These are phyloP conservation scores for Plasmopara viticola DNA, from an alignment of 352 stramenopile species.

Conservation along the genomic window DNA sequence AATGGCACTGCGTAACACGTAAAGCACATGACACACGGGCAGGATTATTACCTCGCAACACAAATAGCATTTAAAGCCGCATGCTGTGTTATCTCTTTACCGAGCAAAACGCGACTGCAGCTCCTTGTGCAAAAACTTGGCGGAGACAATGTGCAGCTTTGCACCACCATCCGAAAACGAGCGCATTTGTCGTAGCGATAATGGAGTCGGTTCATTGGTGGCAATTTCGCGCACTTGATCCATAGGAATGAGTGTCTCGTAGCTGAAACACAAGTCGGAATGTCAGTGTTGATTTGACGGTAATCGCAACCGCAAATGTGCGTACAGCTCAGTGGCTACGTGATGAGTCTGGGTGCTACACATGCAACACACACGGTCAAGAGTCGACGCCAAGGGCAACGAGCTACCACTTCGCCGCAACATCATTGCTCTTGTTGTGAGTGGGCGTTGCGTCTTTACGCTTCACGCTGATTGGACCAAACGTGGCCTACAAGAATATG, in stretches of 20 bases:
- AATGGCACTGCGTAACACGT: constrained; percentile 28
- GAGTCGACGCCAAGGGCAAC: background rate
- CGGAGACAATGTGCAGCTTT: constrained; percentile 55
- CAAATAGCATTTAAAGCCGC: background rate
- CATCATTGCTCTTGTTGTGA: no score
- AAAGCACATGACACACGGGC: constrained; percentile 6
- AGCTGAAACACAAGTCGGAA: constrained; percentile 2
- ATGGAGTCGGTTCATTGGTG: constrained; percentile 43
- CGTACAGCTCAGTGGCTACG: constrained; percentile 14
- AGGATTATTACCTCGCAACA: background rate
- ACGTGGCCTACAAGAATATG: no score
- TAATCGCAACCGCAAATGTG: background rate
- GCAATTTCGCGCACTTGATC: constrained; percentile 58
- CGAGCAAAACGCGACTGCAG: constrained; percentile 70
- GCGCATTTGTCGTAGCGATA: constrained; percentile 81
- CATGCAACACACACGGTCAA: background rate
- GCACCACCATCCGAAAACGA: constrained; percentile 54
- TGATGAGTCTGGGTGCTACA: constrained; percentile 9
- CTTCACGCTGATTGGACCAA: no score
- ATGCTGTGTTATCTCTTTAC: constrained; percentile 8
- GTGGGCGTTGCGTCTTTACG: no score
- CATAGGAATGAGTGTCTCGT: constrained; percentile 42
- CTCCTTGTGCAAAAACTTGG: constrained; percentile 73
- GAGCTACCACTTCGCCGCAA: background rate
- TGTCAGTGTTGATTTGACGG: background rate